These are phyloP conservation scores for Medicago lupulina DNA, from an alignment of 306 rosid species.

Conservation along the genomic window DNA sequence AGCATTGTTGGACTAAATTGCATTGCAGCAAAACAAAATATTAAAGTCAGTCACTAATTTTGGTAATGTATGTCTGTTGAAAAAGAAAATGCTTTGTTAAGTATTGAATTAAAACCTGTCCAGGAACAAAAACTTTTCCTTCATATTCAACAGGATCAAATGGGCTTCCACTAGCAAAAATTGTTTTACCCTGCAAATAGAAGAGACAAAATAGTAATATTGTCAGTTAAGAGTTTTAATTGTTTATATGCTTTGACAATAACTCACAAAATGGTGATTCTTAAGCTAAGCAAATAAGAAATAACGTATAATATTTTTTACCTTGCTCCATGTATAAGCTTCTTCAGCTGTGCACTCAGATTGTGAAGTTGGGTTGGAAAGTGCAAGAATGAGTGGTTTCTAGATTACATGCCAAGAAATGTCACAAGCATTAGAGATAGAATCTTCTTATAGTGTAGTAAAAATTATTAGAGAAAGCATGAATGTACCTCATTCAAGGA, in stretches of 20 bases:
- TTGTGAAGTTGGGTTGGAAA: slow-evolving; percentile 96
- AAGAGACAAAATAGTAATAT: slow-evolving; percentile 20
- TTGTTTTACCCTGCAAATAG: slow-evolving; percentile 74
- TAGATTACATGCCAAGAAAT: slow-evolving; percentile 58
- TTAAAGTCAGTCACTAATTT: slow-evolving; percentile 41
- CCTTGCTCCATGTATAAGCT: slow-evolving; percentile 98
- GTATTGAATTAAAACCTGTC: slow-evolving; percentile 70
- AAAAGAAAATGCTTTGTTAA: slow-evolving; percentile 7
- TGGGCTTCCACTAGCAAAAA: slow-evolving; percentile 96
- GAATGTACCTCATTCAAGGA: slow-evolving; percentile 76
- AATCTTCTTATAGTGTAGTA: slow-evolving; percentile 21
- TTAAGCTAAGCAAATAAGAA: neutral
- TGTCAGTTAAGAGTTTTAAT: neutral
- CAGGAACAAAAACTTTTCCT: slow-evolving; percentile 78
- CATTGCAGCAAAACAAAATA: slow-evolving; percentile 30
- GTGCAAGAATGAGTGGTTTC: slow-evolving; percentile 98
- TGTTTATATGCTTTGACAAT: neutral
- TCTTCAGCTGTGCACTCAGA: slow-evolving; percentile 99
- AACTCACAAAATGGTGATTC: slow-evolving; percentile 17
- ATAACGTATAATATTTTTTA: slow-evolving; percentile 25
- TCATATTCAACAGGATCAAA: slow-evolving; percentile 77
- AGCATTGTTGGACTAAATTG: slow-evolving; percentile 90
- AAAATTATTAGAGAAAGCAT: slow-evolving; percentile 24
- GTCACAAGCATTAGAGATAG: slow-evolving; percentile 30
- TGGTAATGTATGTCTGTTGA: slow-evolving; percentile 24